phyloP scores from a whole-genome alignment of 2,329 filamentous ascomycete species.

The Diplocarpon mali region DNA sequence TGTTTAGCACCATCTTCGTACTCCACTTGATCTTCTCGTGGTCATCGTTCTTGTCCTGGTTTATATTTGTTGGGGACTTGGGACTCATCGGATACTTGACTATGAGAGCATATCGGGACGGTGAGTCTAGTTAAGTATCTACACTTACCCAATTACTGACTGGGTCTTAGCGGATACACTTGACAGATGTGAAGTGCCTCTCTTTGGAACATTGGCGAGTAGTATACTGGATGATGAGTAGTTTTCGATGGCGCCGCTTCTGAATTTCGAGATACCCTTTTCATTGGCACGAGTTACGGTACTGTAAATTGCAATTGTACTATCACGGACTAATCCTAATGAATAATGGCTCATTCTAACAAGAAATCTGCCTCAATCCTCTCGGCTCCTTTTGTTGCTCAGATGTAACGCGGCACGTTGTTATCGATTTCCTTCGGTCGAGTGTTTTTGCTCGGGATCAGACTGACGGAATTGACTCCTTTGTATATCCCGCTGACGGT shows the following conservation, averaged over 20 bases:
- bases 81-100: slow-evolving; percentile 66
- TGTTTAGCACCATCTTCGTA: slow-evolving; percentile 66
- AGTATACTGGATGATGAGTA: slow-evolving; percentile 80
- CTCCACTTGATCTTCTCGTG: slow-evolving; percentile 80
- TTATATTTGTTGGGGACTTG: slow-evolving; percentile 68
- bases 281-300: slow-evolving; percentile 3
- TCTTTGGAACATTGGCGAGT: slow-evolving; percentile 77
- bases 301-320: slow-evolving; percentile 1
- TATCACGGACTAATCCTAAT: slow-evolving; percentile 13
- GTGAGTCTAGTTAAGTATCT: slow-evolving; percentile 29
- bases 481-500: background rate
- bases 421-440: slow-evolving; percentile 2
- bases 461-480: background rate
- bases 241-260: slow-evolving; percentile 1
- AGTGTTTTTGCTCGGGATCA: background rate
- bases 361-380: background rate
- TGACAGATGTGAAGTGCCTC: slow-evolving; percentile 57
- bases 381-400: background rate
- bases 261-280: slow-evolving; percentile 20
- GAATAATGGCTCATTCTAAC: slow-evolving; percentile 3
- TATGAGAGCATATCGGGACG: slow-evolving; percentile 71
- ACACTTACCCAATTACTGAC: too few species aligned
- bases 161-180: slow-evolving; percentile 43
- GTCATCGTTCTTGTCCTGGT: slow-evolving; percentile 74
- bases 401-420: slow-evolving; percentile 13